Evolutionary conservation across 2,329 filamentous ascomycete genomes (phyloP).

Genomic region (Xenoacremonium recifei): DNA sequence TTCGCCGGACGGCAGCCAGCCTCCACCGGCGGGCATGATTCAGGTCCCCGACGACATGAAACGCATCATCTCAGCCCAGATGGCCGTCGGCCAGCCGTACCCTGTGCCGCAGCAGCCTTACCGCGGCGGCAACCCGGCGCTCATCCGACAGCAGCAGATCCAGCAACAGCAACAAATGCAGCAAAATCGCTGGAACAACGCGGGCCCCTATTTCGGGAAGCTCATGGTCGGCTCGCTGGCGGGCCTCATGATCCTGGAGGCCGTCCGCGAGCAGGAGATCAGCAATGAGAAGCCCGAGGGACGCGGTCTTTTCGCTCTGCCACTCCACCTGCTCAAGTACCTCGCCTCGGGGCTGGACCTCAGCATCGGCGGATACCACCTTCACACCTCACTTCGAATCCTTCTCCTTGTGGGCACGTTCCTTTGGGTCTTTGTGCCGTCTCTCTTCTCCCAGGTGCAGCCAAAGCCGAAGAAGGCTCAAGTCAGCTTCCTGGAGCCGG

Average conservation of each 20-base stretch:
- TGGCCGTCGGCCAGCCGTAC: constrained; percentile 55
- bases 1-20: constrained; percentile 37
- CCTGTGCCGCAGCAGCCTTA: constrained; percentile 48
- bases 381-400: constrained; percentile 53
- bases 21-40: constrained; percentile 57
- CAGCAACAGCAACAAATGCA: constrained; percentile 52
- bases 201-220: constrained; percentile 63
- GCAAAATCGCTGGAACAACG: constrained; percentile 52
- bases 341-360: constrained; percentile 49
- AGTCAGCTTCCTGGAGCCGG: constrained; percentile 45
- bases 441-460: constrained; percentile 42
- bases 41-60: constrained; percentile 66
- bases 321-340: constrained; percentile 54
- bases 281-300: constrained; percentile 63
- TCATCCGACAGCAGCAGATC: constrained; percentile 56
- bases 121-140: constrained; percentile 38
- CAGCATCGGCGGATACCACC: constrained; percentile 53
- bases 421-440: constrained; percentile 55
- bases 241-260: constrained; percentile 88
- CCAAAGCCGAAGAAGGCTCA: constrained; percentile 54
- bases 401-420: constrained; percentile 52
- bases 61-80: constrained; percentile 57
- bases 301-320: constrained; percentile 65
- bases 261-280: constrained; percentile 65
- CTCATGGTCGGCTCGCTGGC: constrained; percentile 92